Base-by-base conservation (phyloP, 352 stramenopile species). In the Globisporangium orthogonon region DNA sequence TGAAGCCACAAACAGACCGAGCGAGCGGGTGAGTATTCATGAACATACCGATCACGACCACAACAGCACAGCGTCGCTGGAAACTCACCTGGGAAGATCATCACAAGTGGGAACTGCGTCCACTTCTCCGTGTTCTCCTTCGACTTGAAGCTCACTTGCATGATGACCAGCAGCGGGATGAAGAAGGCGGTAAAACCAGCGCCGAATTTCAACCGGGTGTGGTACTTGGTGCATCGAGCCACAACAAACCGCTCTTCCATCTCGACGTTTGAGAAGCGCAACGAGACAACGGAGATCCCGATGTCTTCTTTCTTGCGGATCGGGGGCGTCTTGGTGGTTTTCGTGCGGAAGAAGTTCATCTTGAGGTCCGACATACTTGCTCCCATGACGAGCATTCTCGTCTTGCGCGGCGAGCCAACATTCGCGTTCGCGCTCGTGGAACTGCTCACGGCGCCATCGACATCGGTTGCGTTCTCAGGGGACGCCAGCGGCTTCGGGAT, bases 161-260 rank as follows among this genome's bases (percentile, higher is more conserved):
- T 89, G 62, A 94, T 76, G n/a, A 91, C 76, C 2, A 94, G 69
- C 52, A 94, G 66, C 60, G 83, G 77, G 51, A 94, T 94, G 63
- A 91, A 86, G 51, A 90, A 87, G 6, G 81, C 80, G 2, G 83
- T 91, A 58, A 91, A 88, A 0, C 69, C 78, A 10, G 79, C 78
- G 2, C 79, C 83, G 54, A 91, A 90, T 37, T 80, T 83, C 30
- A 91, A 61, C 5, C 81, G 76, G 18, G 74, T 88, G 52, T 82
- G 80, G 61, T 91, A 94, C 64, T 94, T 94, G 23, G 58, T 54
- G 39, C 63, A 69, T 0, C 80, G 70, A 29, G 76, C 62, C 14
- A 69, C 35, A 9, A 68, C 58, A 54, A 90, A 92, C 7, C 75
- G 70, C 35, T 82, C 51, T 56, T 92, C 80, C 70, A 91, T 88